Percentiles rank a stretch among this genome's conserved stretches.
These are phyloP conservation scores for Dipodascus albidus DNA, from an alignment of 805 yeast species.

Conservation along the genomic window DNA sequence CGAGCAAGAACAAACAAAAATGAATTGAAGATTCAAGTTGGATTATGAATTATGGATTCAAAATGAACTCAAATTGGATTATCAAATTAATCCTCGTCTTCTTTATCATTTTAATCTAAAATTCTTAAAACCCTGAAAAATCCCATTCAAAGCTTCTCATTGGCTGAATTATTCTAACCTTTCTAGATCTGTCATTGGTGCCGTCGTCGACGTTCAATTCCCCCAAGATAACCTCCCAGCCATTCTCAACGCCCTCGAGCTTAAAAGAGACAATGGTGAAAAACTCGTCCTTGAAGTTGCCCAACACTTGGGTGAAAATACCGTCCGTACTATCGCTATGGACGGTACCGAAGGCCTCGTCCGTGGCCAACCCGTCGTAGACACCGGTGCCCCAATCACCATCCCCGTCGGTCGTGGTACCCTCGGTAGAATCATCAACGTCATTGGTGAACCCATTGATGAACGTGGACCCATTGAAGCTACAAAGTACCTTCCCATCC, in stretches of 20 bases:
- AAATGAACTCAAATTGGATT: no score
- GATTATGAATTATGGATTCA: no score
- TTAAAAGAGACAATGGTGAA: conserved; percentile 62
- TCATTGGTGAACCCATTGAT: conserved; percentile 97
- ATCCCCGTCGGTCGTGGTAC: conserved; percentile 99
- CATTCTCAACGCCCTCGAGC: conserved; percentile 90
- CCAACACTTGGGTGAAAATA: conserved; percentile 99
- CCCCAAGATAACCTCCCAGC: conserved; percentile 96
- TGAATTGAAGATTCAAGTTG: no score
- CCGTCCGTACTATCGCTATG: conserved; percentile 99
- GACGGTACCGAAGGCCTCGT: conserved; percentile 99
- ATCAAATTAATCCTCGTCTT: no score
- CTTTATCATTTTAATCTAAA: no score
- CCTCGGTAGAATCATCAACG: conserved; percentile 97
- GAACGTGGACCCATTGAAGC: conserved; percentile 98
- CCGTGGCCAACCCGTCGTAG: conserved; percentile 85
- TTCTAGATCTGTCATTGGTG: conserved; percentile 91
- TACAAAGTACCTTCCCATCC: conserved; percentile 93
- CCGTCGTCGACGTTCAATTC: conserved; percentile 96
- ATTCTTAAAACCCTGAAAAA: no score
- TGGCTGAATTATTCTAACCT: neutral
- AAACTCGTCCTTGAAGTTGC: conserved; percentile 94
- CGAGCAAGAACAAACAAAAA: no score
- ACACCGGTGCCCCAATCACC: conserved; percentile 97
- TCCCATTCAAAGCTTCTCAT: neutral